A percentile compares a stretch with the other conserved stretches of the same genome.
Conservation (phyloP, 192 early-diverging fungal genomes). For the Linnemannia exigua region DNA sequence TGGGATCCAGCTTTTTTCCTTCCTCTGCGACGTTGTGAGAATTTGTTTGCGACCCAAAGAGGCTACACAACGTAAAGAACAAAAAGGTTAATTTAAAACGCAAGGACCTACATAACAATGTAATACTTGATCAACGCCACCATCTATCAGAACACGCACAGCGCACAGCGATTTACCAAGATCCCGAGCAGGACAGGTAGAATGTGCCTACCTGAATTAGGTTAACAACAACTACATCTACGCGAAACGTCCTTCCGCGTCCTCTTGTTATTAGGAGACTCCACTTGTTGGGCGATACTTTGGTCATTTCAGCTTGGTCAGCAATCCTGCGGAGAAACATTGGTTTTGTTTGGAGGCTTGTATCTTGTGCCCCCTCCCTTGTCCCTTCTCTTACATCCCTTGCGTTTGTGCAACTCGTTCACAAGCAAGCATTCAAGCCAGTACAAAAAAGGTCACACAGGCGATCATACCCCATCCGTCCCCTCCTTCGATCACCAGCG, state of each 20-base stretch:
- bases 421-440: neutral
- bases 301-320: constrained; percentile 34
- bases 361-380: neutral
- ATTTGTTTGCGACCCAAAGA: neutral
- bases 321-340: neutral
- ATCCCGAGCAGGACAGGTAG: too few species aligned
- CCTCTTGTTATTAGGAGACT: too few species aligned
- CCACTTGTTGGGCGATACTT: constrained; percentile 12
- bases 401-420: neutral
- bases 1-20: neutral
- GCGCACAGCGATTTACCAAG: too few species aligned
- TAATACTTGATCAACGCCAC: too few species aligned
- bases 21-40: neutral
- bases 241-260: too few species aligned
- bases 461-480: neutral
- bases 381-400: neutral
- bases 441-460: neutral
- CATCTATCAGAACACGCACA: neutral
- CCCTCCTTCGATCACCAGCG: neutral
- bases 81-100: too few species aligned
- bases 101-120: too few species aligned
- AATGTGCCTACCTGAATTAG: too few species aligned
- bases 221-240: too few species aligned
- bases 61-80: too few species aligned
- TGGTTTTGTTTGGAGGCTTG: neutral